A percentile compares a stretch with the other conserved stretches of the same genome.
These are phyloP conservation scores for Letharia lupina DNA, from an alignment of 495 filamentous ascomycete genomes.

Conservation along the genomic window DNA sequence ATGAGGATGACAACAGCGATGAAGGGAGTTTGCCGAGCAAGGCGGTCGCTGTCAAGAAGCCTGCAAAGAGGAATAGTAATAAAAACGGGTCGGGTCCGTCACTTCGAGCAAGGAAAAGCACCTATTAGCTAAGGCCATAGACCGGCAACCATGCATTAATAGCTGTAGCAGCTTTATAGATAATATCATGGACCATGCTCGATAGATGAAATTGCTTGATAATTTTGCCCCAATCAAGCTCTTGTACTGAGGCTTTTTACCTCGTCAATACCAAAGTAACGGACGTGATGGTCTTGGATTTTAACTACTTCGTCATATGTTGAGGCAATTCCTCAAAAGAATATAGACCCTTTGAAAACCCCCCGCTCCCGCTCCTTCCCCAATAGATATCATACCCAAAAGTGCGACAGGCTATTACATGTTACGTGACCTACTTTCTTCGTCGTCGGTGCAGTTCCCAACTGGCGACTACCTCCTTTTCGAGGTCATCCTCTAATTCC, in stretches of 20 bases:
- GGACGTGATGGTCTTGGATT: neutral
- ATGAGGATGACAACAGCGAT: slow-evolving; percentile 15
- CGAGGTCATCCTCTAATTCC: slow-evolving; percentile 9
- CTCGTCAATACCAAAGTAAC: neutral
- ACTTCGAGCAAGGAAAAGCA: neutral
- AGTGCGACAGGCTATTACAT: neutral
- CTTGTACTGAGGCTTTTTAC: neutral
- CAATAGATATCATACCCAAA: neutral
- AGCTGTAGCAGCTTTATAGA: neutral
- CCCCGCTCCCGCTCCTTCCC: neutral
- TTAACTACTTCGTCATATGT: neutral
- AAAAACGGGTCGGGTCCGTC: neutral
- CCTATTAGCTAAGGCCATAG: neutral
- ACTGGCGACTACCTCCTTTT: slow-evolving; percentile 2
- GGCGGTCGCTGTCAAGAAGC: neutral
- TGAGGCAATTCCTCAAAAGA: neutral
- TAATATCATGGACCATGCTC: neutral
- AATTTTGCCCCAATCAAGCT: neutral
- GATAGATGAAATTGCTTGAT: neutral
- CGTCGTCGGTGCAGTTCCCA: slow-evolving; percentile 12
- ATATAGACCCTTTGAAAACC: neutral
- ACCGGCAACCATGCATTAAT: neutral
- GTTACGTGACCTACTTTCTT: neutral
- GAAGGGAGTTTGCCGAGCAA: neutral
- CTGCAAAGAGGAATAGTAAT: neutral